phyloP scores from a whole-genome alignment of 116 monocot species.

The Phalaenopsis hybrid region DNA sequence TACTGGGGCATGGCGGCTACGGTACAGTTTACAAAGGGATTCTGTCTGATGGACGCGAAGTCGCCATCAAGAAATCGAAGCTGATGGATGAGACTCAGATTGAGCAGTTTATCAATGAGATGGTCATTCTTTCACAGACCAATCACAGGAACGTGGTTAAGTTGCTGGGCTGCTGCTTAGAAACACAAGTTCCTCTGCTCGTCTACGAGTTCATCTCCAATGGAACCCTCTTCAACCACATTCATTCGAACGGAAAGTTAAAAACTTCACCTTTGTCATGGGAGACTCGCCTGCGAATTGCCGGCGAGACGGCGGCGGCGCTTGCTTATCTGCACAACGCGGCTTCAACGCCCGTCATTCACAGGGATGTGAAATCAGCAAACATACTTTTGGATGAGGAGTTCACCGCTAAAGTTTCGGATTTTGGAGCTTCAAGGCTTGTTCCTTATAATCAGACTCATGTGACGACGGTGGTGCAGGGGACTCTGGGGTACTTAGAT shows the following conservation, averaged over 20 bases:
- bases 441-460: slow-evolving; percentile 6
- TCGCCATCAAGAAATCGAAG: slow-evolving; percentile 39
- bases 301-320: slow-evolving; percentile 10
- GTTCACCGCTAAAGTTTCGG: slow-evolving; percentile 24
- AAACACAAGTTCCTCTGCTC: slow-evolving; percentile 28
- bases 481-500: slow-evolving; percentile 32
- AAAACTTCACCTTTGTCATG: not conserved
- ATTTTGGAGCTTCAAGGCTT: slow-evolving; percentile 26
- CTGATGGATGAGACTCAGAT: slow-evolving; percentile 9
- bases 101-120: slow-evolving; percentile 41
- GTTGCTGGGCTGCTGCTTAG: slow-evolving; percentile 37
- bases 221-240: slow-evolving; percentile 14
- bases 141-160: slow-evolving; percentile 37
- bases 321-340: slow-evolving; percentile 21
- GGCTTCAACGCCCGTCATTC: not conserved
- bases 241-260: slow-evolving; percentile 7
- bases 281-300: slow-evolving; percentile 20
- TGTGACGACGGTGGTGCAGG: slow-evolving; percentile 14
- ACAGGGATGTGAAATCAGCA: slow-evolving; percentile 23
- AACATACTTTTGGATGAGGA: slow-evolving; percentile 24
- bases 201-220: slow-evolving; percentile 42
- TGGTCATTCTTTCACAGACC: slow-evolving; percentile 29
- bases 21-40: slow-evolving; percentile 45
- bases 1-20: slow-evolving; percentile 26
- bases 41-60: slow-evolving; percentile 7